Evolutionary conservation across 352 stramenopile genomes (phyloP), one percentile per base, ranked within the genome.

Genomic region (Phytopythium montanum): DNA sequence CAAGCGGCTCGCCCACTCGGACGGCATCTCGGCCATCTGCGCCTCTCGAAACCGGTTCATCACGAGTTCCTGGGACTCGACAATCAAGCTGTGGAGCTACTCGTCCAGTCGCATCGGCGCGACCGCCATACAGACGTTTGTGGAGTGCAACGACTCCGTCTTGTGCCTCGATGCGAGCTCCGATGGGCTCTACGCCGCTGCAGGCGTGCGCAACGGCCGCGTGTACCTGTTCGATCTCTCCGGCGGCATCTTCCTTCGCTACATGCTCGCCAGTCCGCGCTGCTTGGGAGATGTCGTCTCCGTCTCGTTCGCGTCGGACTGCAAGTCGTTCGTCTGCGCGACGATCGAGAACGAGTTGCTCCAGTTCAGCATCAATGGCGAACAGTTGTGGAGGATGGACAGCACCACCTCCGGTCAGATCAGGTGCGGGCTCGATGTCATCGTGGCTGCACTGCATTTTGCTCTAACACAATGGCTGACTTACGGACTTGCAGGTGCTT

Each of bases 41-140:
- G 74, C 87, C 25, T 36, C 90, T 19, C 68, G 74, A 10, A 70
- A 79, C 19, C 75, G 76, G 0, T 83, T 92, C 39, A 49, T 90
- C 21, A 88, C 80, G n/a, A 88, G 80, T 31, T 92, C 82, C 5
- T 90, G 79, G 80, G 82, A 92, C 59, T 87, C 80, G 0, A 90
- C 67, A 1, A 72, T 92, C 59, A 92, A 91, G 59, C 54, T 88
- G 23, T 93, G 84, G 84, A 67, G 75, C 16, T 93, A 89, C 41
- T 87, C 81, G 2, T 64, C 79, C 12, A 74, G 60, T 12, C 71
- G 68, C 26, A 79, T 93, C 25, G 63, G 87, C 2, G 54, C 69
- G 10, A 76, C 70, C 0, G 79, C 76, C 5, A 70, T 90, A 9
- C 66, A 64, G 26, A 88, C 74, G 2, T 89, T 91, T 52, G 34